Evolutionary conservation across 164 flowering plant genomes (phyloP), one percentile per base, ranked within the genome.

Genomic region (Macadamia integrifolia): DNA sequence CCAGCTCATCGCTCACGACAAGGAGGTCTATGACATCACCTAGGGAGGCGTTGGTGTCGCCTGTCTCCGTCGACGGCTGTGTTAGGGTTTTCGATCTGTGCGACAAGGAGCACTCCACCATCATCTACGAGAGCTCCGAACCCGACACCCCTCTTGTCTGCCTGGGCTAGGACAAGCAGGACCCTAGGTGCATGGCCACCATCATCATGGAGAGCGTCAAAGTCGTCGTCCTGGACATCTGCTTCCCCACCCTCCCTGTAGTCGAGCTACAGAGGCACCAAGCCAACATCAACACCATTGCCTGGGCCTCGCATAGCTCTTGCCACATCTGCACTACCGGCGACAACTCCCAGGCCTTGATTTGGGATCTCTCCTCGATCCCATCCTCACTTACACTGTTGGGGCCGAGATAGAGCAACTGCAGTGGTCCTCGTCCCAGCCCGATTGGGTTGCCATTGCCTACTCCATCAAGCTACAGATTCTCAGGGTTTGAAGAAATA

Each of bases 31-130:
- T 62, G 97, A 91, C 71, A 91, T 91, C 32, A 93, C 97, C n/a
- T 91, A 95, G 97, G 97, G 95, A 10, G 97, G 92, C 5, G 91
- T 84, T 2, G 95, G 95, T 10, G 97, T 91, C 46, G 97, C 97
- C 97, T n/a, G 95, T 91, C 32, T 91, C 97, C 1, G 95, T 90
- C 1, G 97, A 91, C 42, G 92, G 96, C 1, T 87, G 92, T 1
- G 96, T 92, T 6, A 69, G 96, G 69, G 91, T 92, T 28, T 92
- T 92, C 66, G 96, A 92, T 62, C 67, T 92, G 23, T 73, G 98
- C 1, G 96, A 92, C 66, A 92, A 90, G 79, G 98, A 92, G 79
- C 96, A 90, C 73, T 90, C 94, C 11, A 92, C 98, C 9, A 92
- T 92, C 62, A 92, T 90, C 72, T 92, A 90, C 73, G 98, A 92